A percentile compares a stretch with the other conserved stretches of the same genome.
These are phyloP conservation scores for Vachellia pachyceras DNA, from an alignment of 306 rosid species.

Conservation along the genomic window DNA sequence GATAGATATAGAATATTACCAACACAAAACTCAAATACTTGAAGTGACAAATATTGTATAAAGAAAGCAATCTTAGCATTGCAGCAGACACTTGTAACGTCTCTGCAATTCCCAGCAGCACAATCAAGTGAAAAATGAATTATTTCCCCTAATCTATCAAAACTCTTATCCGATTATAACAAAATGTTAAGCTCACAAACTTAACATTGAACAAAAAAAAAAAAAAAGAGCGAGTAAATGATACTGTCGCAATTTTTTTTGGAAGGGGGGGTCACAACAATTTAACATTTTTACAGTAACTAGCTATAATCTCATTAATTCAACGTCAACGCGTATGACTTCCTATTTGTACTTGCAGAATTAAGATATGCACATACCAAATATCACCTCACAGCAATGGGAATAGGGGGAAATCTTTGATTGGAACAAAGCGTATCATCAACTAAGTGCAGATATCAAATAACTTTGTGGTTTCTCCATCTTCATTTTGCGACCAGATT, in stretches of 20 bases:
- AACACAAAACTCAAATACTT: constrained; percentile 9
- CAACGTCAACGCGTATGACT: neutral
- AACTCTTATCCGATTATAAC: neutral
- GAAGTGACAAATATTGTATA: neutral
- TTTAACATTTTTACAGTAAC: neutral
- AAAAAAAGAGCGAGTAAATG: neutral
- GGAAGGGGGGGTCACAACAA: neutral
- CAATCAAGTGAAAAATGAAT: neutral
- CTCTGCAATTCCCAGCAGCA: neutral
- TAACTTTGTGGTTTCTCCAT: neutral
- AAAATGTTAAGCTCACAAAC: neutral
- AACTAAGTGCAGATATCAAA: neutral
- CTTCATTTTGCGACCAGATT: neutral
- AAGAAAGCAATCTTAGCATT: neutral
- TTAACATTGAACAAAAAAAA: neutral
- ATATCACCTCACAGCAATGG: neutral
- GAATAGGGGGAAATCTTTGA: neutral
- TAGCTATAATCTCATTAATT: neutral
- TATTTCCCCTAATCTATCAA: neutral
- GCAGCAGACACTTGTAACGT: constrained; percentile 1
- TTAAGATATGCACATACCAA: neutral
- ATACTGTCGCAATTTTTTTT: too few relatives aligned
- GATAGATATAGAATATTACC: constrained; percentile 2
- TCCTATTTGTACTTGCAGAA: too few relatives aligned
- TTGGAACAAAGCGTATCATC: neutral